Conservation (phyloP, 2,329 filamentous ascomycete species). For the Pseudocercospora fijiensis region DNA sequence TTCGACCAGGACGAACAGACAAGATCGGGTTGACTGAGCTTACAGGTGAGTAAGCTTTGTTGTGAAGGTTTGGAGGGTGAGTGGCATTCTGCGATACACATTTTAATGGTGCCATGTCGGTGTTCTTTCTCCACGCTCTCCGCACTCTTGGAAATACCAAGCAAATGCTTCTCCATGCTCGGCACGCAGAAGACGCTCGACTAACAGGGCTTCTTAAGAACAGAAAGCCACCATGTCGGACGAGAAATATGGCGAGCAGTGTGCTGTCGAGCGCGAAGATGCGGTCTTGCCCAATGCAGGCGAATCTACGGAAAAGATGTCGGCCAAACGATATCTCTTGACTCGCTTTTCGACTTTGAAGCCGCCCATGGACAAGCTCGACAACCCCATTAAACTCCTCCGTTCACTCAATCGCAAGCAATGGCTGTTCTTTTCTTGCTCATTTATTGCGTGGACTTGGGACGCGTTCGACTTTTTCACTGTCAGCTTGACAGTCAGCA, state of each 20-base stretch:
- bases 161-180: background rate
- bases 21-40: slow-evolving; percentile 12
- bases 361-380: slow-evolving; percentile 55
- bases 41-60: slow-evolving; percentile 20
- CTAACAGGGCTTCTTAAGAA: background rate
- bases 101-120: background rate
- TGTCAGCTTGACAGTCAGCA: slow-evolving; percentile 56
- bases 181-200: background rate
- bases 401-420: slow-evolving; percentile 54
- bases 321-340: slow-evolving; percentile 50
- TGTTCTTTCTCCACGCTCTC: background rate
- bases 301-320: slow-evolving; percentile 36
- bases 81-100: background rate
- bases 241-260: slow-evolving; percentile 18
- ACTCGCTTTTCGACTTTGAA: slow-evolving; percentile 56
- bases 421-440: slow-evolving; percentile 58
- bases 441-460: slow-evolving; percentile 54
- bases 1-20: background rate
- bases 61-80: background rate
- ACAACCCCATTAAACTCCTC: slow-evolving; percentile 56
- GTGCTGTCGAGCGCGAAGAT: slow-evolving; percentile 25
- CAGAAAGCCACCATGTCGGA: slow-evolving; percentile 16
- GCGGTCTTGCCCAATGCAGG: slow-evolving; percentile 20
- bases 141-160: background rate
- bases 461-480: slow-evolving; percentile 64